Evolutionary conservation across 1,284 basidiomycete species (phyloP).

Genomic region (Neonothopanus nambi): DNA sequence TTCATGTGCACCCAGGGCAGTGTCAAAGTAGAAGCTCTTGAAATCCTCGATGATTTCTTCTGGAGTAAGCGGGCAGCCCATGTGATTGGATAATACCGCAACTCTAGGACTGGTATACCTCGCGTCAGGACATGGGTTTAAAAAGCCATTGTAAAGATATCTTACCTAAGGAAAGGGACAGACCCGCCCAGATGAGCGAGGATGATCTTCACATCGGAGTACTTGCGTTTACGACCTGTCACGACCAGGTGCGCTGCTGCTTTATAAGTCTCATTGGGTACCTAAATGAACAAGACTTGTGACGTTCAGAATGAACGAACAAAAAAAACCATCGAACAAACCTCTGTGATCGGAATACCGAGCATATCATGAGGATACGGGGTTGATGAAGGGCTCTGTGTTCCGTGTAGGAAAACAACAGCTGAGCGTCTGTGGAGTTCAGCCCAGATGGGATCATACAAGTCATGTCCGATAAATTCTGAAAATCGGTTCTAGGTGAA

Average conservation of each 20-base stretch:
- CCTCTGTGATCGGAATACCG: slow-evolving; percentile 70
- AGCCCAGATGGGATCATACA: slow-evolving; percentile 64
- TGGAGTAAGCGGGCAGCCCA: slow-evolving; percentile 60
- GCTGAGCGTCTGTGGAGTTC: slow-evolving; percentile 58
- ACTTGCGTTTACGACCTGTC: slow-evolving; percentile 63
- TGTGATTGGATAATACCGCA: slow-evolving; percentile 61
- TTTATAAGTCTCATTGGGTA: slow-evolving; percentile 78
- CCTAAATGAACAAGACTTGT: slow-evolving; percentile 37
- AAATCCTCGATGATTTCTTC: slow-evolving; percentile 69
- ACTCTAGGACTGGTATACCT: slow-evolving; percentile 47
- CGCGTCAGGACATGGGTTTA: not conserved
- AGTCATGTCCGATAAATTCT: slow-evolving; percentile 67
- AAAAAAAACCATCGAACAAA: slow-evolving; percentile 25
- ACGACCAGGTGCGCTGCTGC: slow-evolving; percentile 75
- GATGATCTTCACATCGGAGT: slow-evolving; percentile 57
- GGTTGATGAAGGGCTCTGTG: slow-evolving; percentile 61
- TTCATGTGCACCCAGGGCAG: slow-evolving; percentile 59
- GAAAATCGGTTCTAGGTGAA: slow-evolving; percentile 1
- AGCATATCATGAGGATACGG: slow-evolving; percentile 61
- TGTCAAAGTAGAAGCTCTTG: slow-evolving; percentile 69
- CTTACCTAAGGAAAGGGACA: slow-evolving; percentile 48
- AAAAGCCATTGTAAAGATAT: not conserved
- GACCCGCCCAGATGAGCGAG: slow-evolving; percentile 71
- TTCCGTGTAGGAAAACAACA: slow-evolving; percentile 70
- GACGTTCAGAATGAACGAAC: not conserved